phyloP scores from a whole-genome alignment of 495 filamentous ascomycete species.

The Parmelia sp. region DNA sequence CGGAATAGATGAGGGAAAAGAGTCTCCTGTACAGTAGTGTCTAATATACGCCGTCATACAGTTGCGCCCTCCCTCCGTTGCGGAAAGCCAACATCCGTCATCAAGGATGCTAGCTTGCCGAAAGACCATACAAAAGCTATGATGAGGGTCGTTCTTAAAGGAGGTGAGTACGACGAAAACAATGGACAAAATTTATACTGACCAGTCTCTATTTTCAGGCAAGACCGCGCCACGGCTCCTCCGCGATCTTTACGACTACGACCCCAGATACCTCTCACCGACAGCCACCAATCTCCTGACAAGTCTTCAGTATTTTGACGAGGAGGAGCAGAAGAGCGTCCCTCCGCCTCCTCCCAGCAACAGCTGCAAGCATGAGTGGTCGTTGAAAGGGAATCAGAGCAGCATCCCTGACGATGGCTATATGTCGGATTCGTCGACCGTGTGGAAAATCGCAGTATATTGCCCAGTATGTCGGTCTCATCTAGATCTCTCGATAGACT shows the following conservation, averaged over 20 bases:
- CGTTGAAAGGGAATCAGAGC: constrained; percentile 48
- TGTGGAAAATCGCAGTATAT: constrained; percentile 47
- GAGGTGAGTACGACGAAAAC: constrained; percentile 10
- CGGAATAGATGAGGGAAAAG: not conserved
- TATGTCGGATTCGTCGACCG: constrained; percentile 32
- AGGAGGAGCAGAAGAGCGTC: constrained; percentile 16
- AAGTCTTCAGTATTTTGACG: constrained; percentile 39
- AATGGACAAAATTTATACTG: not conserved
- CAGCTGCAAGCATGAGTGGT: constrained; percentile 52
- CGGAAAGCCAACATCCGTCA: constrained; percentile 4
- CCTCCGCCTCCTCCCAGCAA: constrained; percentile 23
- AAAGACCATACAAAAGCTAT: not conserved
- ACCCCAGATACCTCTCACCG: constrained; percentile 43
- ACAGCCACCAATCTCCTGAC: constrained; percentile 50
- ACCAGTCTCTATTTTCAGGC: constrained; percentile 36
- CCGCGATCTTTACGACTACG: constrained; percentile 51
- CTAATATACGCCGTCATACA: not conserved
- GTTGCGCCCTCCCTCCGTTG: not conserved
- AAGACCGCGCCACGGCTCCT: constrained; percentile 58
- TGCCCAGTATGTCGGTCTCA: constrained; percentile 54
- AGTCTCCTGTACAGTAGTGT: not conserved
- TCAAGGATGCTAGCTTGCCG: not conserved
- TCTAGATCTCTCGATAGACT: constrained; percentile 46
- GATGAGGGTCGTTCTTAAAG: constrained; percentile 15
- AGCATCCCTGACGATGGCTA: constrained; percentile 37